phyloP scores from a whole-genome alignment of 192 early-diverging fungal species.

The Mortierella alpina region DNA sequence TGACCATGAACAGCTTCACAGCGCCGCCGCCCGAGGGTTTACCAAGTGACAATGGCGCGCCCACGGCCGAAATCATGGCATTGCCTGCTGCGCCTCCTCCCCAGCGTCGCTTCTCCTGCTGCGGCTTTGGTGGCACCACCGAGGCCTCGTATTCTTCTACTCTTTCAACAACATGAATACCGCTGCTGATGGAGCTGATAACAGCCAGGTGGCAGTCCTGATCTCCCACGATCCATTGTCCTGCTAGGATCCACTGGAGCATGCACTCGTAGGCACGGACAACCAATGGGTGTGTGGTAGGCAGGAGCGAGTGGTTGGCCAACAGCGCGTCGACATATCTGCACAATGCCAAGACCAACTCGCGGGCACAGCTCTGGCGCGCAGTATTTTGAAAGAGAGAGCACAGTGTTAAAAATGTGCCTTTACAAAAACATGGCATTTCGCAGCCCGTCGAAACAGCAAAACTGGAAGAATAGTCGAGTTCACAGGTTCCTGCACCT shows the following conservation, averaged over 20 bases:
- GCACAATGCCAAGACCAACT: constrained; percentile 77
- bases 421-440: not conserved
- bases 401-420: not conserved
- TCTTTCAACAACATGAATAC: constrained; percentile 72
- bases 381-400: not conserved
- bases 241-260: constrained; percentile 78
- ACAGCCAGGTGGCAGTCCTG: constrained; percentile 74
- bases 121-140: constrained; percentile 52
- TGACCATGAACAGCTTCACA: constrained; percentile 48
- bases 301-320: constrained; percentile 56
- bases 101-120: constrained; percentile 51
- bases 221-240: constrained; percentile 83
- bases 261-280: constrained; percentile 80
- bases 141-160: constrained; percentile 59
- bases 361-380: constrained; percentile 69
- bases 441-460: not conserved
- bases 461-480: not conserved
- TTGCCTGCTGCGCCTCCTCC: constrained; percentile 39
- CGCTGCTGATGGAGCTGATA: constrained; percentile 74
- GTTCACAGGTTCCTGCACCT: not conserved
- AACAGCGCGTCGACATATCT: constrained; percentile 77
- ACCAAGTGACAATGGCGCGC: constrained; percentile 34
- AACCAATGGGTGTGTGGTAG: constrained; percentile 66
- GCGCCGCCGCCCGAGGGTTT: constrained; percentile 38
- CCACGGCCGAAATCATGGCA: constrained; percentile 47